Base-by-base conservation (phyloP, 306 rosid genomes). In the Quercus parvula region DNA sequence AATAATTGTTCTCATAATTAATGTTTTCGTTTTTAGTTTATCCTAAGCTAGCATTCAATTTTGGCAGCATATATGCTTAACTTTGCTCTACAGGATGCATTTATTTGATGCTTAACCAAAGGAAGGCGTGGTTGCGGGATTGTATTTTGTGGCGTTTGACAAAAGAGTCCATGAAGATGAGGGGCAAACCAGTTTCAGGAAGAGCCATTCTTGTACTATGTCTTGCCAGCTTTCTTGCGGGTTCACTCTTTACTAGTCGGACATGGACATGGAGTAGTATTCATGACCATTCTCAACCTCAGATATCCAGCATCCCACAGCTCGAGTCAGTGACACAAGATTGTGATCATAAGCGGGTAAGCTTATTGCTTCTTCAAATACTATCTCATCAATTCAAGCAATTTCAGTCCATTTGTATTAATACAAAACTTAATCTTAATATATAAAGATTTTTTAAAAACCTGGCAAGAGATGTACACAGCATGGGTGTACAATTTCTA, bases 211-310 rank as follows among this genome's bases (percentile, higher is more conserved):
- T 88, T 7, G 82, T 85, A 28, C 73, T 93, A 9, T 90, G 91
- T 83, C 38, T 88, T 64, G 90, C 87, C n/a, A 90, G 97, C 85
- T 93, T 93, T 80, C 79, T 93, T 59, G 92, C 86, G 2, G 98
- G 98, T 17, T 88, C 92, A 70, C 87, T 93, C 64, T 90, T 91
- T 74, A 90, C 90, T 35, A 84, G 87, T 70, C 93, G 89, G 25
- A 83, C 88, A 68, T 85, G 98, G 97, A 86, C 85, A 41, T 41
- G 11, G 46, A 41, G 12, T 41, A 41, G 46, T 41, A 41, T 41
- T 41, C 46, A 41, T 46, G 81, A 71, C 25, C 84, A 83, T 20
- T 66, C 89, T 73, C 77, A 57, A 22, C n/a, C 25, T 70, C 83
- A 56, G 10, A 74, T 75, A 56, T 68, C 80, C 72, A 28, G 22